These are phyloP conservation scores for Pseudovirgaria hyperparasitica DNA, from an alignment of 2,329 filamentous ascomycete species.

Conservation along the genomic window DNA sequence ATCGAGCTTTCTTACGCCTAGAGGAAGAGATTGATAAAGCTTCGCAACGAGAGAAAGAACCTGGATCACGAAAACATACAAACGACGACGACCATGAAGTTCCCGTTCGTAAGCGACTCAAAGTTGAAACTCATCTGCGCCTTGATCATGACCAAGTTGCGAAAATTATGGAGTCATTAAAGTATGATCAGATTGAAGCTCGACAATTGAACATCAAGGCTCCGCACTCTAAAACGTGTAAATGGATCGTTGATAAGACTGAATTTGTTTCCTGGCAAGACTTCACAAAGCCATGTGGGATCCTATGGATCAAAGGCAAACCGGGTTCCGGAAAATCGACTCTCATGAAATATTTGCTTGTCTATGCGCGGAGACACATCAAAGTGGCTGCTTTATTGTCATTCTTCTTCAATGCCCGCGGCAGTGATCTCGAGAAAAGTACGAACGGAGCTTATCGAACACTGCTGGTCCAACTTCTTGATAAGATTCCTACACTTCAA, in stretches of 20 bases:
- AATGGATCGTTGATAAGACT: conserved; percentile 21
- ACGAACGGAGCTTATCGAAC: conserved; percentile 6
- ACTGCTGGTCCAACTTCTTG: conserved; percentile 7
- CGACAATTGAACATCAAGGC: conserved; percentile 19
- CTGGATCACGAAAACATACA: too few relatives aligned
- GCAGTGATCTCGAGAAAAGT: conserved; percentile 5
- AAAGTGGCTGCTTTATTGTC: conserved; percentile 1
- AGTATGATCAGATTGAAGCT: conserved; percentile 23
- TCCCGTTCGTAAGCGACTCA: too few relatives aligned
- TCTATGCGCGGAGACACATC: conserved; percentile 1
- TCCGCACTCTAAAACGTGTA: conserved; percentile 22
- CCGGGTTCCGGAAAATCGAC: conserved; percentile 32
- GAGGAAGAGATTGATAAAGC: conserved; percentile 8
- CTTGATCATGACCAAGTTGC: too few relatives aligned
- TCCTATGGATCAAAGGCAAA: conserved; percentile 35
- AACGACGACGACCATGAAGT: too few relatives aligned
- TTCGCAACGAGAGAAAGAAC: too few relatives aligned
- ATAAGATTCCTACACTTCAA: conserved; percentile 3
- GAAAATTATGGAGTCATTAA: conserved; percentile 19
- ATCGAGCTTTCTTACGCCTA: conserved; percentile 7
- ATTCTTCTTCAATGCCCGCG: conserved; percentile 10
- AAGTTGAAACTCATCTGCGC: too few relatives aligned
- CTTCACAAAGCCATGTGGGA: conserved; percentile 16
- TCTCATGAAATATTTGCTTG: conserved; percentile 17
- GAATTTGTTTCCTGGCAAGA: conserved; percentile 26